Conservation (phyloP, 192 early-diverging fungal genomes). For the Haplosporangium gracile region DNA sequence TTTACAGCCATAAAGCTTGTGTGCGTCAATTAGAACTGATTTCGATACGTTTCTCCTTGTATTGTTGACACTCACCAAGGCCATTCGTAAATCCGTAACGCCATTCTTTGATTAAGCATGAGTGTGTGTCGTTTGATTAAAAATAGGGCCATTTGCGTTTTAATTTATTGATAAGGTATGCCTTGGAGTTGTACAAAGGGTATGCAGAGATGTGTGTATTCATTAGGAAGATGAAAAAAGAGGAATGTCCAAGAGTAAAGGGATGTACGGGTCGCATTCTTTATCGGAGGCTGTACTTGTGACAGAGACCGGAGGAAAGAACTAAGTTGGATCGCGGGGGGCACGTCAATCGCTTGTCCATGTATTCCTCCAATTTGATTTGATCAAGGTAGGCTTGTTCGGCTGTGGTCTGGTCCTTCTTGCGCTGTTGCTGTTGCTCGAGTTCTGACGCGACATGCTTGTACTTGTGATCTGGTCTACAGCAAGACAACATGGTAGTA, state of each 20-base stretch:
- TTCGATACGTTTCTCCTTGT: too few species aligned
- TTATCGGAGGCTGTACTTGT: background rate
- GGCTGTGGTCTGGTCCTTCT: background rate
- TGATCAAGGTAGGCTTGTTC: background rate
- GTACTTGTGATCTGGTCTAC: background rate
- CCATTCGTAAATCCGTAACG: too few species aligned
- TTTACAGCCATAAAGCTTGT: too few species aligned
- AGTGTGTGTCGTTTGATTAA: too few species aligned
- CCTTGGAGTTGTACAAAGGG: background rate
- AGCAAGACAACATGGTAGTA: background rate
- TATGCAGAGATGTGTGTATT: background rate
- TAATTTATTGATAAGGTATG: background rate
- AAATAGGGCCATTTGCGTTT: too few species aligned
- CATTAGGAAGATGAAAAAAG: background rate
- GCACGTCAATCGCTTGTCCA: background rate
- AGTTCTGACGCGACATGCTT: background rate
- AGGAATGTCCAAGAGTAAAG: background rate
- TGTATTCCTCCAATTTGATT: background rate
- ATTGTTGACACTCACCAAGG: too few species aligned
- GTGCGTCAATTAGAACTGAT: too few species aligned
- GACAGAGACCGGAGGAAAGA: background rate
- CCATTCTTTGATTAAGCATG: too few species aligned
- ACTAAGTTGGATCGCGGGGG: background rate
- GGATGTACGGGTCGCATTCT: background rate
- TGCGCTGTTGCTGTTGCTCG: background rate